Conservation (phyloP, 257 asterid species). For the Ophiorrhiza pumila region DNA sequence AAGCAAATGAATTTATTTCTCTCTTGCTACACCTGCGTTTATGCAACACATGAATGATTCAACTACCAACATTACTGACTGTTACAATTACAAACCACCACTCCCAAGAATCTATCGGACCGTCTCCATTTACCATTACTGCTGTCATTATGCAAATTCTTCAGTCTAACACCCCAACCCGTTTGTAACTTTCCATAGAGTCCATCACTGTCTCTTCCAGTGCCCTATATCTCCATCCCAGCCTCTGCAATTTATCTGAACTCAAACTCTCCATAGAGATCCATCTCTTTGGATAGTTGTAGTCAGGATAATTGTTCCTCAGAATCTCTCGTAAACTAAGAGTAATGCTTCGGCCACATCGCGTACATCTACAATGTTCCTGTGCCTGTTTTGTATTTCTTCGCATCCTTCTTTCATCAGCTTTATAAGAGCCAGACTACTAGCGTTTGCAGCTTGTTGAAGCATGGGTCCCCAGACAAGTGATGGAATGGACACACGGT, state of each 20-base stretch:
- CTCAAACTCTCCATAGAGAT: slow-evolving; percentile 14
- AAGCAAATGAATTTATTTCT: no score
- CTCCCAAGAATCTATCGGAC: no score
- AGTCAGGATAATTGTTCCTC: slow-evolving; percentile 48
- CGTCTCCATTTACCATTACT: no score
- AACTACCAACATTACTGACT: no score
- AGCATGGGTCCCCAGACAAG: slow-evolving; percentile 70
- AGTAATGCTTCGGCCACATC: slow-evolving; percentile 61
- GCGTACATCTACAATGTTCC: slow-evolving; percentile 57
- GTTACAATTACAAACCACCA: no score
- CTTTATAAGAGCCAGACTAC: slow-evolving; percentile 54
- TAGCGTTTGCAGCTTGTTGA: slow-evolving; percentile 52
- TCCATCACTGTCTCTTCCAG: slow-evolving; percentile 59
- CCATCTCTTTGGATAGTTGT: slow-evolving; percentile 68
- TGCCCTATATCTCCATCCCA: slow-evolving; percentile 67
- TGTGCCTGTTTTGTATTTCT: slow-evolving; percentile 33
- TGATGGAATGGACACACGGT: slow-evolving; percentile 57
- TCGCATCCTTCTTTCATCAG: slow-evolving; percentile 65
- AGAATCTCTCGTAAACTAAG: slow-evolving; percentile 51
- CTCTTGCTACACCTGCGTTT: no score
- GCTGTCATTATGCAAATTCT: no score
- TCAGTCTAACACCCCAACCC: slow-evolving; percentile 38
- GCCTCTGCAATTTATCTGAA: slow-evolving; percentile 55
- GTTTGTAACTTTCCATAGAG: slow-evolving; percentile 61
- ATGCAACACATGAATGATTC: no score